phyloP scores from a whole-genome alignment of 352 stramenopile genomes.

The Elongisporangium prolatum region DNA sequence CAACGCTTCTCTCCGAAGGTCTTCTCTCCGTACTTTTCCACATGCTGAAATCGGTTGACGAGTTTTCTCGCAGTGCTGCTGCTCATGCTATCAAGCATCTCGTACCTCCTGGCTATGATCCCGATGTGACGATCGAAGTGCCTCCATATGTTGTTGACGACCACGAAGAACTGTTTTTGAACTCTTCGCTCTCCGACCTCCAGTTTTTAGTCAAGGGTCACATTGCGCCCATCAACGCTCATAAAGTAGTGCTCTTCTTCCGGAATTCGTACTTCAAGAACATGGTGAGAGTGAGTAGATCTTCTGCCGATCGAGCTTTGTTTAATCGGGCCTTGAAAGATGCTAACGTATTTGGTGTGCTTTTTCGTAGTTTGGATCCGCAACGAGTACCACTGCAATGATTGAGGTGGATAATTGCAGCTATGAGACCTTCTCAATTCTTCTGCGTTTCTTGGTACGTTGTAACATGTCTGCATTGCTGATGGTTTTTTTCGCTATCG shows the following conservation, averaged over 20 bases:
- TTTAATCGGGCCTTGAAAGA: conserved; percentile 8
- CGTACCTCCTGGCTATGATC: conserved; percentile 62
- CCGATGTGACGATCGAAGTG: conserved; percentile 73
- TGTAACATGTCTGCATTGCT: neutral
- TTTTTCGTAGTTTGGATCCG: conserved; percentile 61
- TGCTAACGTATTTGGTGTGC: conserved; percentile 4
- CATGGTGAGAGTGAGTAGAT: conserved; percentile 81
- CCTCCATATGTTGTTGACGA: conserved; percentile 82
- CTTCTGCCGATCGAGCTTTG: neutral
- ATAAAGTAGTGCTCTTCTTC: conserved; percentile 88
- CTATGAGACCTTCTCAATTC: conserved; percentile 83
- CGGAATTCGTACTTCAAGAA: conserved; percentile 91
- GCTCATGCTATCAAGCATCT: conserved; percentile 86
- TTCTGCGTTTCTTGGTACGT: conserved; percentile 81
- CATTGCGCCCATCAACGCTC: conserved; percentile 82
- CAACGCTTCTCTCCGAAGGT: conserved; percentile 67
- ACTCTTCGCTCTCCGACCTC: conserved; percentile 77
- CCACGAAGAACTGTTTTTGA: conserved; percentile 84
- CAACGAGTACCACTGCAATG: conserved; percentile 77
- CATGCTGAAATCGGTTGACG: conserved; percentile 70
- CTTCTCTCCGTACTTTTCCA: conserved; percentile 74
- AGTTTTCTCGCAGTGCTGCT: conserved; percentile 75
- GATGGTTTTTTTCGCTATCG: no score
- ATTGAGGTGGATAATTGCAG: conserved; percentile 88
- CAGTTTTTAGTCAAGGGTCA: conserved; percentile 86